phyloP scores from a whole-genome alignment of 305 asterid genomes.

The Ajuga reptans region DNA sequence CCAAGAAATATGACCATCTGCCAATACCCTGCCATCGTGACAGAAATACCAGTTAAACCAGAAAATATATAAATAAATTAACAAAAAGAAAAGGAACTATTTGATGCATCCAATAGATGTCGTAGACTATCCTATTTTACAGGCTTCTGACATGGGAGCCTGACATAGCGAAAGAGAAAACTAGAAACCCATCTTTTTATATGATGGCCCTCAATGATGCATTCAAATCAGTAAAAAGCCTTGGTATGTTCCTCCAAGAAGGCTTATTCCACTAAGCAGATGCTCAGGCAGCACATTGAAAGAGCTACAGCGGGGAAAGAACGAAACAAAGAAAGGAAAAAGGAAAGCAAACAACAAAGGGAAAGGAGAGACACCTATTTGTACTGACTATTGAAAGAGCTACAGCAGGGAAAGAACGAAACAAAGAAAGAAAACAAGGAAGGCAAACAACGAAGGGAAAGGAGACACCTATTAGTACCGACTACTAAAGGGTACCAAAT shows the following conservation, averaged over 20 bases:
- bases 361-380: not conserved
- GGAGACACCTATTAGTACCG: not conserved
- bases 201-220: not conserved
- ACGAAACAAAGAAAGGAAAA: not conserved
- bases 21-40: slow-evolving; percentile 68
- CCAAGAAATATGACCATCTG: slow-evolving; percentile 98
- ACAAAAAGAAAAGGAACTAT: too few species aligned
- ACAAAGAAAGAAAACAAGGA: not conserved
- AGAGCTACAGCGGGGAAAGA: too few species aligned
- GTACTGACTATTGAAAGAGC: not conserved
- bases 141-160: too few species aligned
- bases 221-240: not conserved
- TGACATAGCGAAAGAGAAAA: too few species aligned
- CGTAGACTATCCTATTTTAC: too few species aligned
- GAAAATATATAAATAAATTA: not conserved
- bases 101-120: too few species aligned
- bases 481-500: not conserved
- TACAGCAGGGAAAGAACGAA: too few species aligned
- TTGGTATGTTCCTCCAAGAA: not conserved
- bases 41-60: slow-evolving; percentile 8
- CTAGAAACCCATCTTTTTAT: too few species aligned
- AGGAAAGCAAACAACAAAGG: not conserved
- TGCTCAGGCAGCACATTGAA: not conserved
- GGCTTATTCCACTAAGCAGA: slow-evolving; percentile 1
- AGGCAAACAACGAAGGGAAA: not conserved